These are phyloP conservation scores for Epichloe sibirici DNA, from an alignment of 2,329 filamentous ascomycete species.

Conservation along the genomic window DNA sequence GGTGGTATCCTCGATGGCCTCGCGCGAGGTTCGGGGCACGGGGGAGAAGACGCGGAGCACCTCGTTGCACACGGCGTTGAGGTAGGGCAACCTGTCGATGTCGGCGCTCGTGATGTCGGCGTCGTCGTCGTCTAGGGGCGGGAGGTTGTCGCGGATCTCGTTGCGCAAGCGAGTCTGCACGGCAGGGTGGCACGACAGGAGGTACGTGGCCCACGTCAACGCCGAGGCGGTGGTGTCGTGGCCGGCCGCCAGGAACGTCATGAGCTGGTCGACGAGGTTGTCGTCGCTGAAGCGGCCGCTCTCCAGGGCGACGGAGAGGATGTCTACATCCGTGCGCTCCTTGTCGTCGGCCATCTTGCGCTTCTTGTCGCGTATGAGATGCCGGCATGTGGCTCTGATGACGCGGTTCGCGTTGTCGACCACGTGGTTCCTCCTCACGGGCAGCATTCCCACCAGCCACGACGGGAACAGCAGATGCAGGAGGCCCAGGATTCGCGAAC, in stretches of 20 bases:
- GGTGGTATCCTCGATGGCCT: constrained; percentile 50
- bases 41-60: constrained; percentile 61
- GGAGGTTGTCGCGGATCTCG: constrained; percentile 53
- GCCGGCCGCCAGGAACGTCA: constrained; percentile 77
- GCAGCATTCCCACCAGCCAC: constrained; percentile 50
- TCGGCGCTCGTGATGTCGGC: constrained; percentile 29
- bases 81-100: constrained; percentile 65
- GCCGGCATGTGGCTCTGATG: constrained; percentile 53
- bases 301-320: constrained; percentile 67
- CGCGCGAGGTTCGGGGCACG: constrained; percentile 58
- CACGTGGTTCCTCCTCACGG: constrained; percentile 58
- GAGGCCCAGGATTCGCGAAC: constrained; percentile 40
- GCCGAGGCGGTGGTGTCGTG: constrained; percentile 70
- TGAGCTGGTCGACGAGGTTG: constrained; percentile 75
- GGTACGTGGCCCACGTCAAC: constrained; percentile 63
- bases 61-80: constrained; percentile 70
- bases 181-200: constrained; percentile 52
- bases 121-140: constrained; percentile 28
- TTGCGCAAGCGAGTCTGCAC: constrained; percentile 54
- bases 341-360: constrained; percentile 30
- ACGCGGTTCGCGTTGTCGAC: constrained; percentile 41
- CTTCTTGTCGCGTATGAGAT: constrained; percentile 62
- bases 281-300: constrained; percentile 67
- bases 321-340: constrained; percentile 49
- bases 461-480: constrained; percentile 50